Percentiles rank a stretch among this genome's conserved stretches.
Evolutionary conservation across 768 basidiomycete species (phyloP).

Genomic region (Sarcodon aspratus): DNA sequence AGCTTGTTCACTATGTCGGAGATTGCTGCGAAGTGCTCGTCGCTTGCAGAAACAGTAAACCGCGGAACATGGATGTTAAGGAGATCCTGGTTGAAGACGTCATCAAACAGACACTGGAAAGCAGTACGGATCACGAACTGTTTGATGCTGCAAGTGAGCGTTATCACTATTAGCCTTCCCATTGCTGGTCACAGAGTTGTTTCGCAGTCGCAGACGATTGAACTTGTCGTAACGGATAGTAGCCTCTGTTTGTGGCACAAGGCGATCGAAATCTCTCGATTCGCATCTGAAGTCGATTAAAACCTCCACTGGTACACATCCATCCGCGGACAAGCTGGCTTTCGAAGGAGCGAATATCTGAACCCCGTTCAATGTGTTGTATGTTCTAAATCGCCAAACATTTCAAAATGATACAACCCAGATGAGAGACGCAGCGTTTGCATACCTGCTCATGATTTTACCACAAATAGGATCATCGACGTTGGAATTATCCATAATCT

Average conservation of each 20-base stretch:
- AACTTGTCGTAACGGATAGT: conserved; percentile 88
- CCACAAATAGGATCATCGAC: conserved; percentile 78
- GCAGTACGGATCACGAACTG: conserved; percentile 26
- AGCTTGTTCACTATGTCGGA: conserved; percentile 82
- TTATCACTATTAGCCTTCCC: conserved; percentile 16
- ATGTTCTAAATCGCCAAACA: conserved; percentile 48
- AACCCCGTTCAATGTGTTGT: conserved; percentile 65
- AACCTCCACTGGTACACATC: conserved; percentile 80
- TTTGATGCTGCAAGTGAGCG: conserved; percentile 54
- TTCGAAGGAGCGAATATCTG: conserved; percentile 77
- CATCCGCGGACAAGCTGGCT: conserved; percentile 28
- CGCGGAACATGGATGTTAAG: conserved; percentile 73
- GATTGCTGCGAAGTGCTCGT: conserved; percentile 73
- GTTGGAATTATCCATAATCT: conserved; percentile 71
- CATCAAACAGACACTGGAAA: neutral
- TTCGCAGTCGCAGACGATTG: conserved; percentile 79
- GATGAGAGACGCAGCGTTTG: neutral
- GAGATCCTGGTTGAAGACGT: conserved; percentile 48
- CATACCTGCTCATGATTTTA: conserved; percentile 75
- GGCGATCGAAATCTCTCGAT: conserved; percentile 72
- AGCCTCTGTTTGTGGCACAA: conserved; percentile 83
- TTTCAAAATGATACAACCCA: neutral
- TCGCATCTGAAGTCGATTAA: conserved; percentile 79
- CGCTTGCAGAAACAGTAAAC: conserved; percentile 78
- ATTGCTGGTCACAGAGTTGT: conserved; percentile 35